Conservation (phyloP, 78 protist species). For the Planoprotostelium fungivorum region DNA sequence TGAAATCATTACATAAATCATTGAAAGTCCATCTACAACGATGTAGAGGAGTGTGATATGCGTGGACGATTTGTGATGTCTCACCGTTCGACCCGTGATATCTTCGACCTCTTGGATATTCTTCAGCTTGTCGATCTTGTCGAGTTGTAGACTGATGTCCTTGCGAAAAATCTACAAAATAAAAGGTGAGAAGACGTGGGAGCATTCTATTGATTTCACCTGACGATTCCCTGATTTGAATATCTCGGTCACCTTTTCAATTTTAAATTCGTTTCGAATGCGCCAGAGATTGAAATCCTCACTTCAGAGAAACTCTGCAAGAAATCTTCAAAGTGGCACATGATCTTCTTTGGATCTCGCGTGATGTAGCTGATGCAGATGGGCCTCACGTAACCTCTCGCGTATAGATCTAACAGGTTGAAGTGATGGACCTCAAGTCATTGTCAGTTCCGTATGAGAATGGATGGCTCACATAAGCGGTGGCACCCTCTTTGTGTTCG, state of each 20-base stretch:
- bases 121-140: too few relatives aligned
- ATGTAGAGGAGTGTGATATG: too few relatives aligned
- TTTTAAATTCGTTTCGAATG: not conserved
- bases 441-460: not conserved
- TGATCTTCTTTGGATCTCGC: conserved; percentile 29
- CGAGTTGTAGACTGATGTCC: not conserved
- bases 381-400: conserved; percentile 72
- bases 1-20: not conserved
- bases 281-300: not conserved
- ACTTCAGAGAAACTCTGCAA: conserved; percentile 15
- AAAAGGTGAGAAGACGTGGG: not conserved
- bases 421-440: conserved; percentile 74
- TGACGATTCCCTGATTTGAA: not conserved
- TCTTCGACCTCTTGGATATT: not conserved
- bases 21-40: not conserved
- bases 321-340: conserved; percentile 36
- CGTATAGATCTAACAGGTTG: conserved; percentile 51
- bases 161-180: not conserved
- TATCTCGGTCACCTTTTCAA: not conserved
- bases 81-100: not conserved
- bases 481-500: not conserved
- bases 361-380: conserved; percentile 38
- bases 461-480: not conserved
- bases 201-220: not conserved
- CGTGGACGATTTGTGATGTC: too few relatives aligned